phyloP scores from a whole-genome alignment of 75 land plant genomes.

The Isoetes taiwanensis region DNA sequence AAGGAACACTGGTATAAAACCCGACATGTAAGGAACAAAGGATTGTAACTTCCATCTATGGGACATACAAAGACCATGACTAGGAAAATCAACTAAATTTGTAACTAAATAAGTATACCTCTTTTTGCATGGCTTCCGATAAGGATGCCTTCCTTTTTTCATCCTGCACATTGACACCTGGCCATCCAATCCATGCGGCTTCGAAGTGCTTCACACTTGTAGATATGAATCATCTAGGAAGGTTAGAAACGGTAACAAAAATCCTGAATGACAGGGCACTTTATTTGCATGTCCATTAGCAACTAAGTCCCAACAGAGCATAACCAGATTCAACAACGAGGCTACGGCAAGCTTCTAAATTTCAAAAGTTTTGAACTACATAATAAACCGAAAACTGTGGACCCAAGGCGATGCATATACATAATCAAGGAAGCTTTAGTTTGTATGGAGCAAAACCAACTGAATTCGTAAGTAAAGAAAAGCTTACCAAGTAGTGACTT shows the following conservation, averaged over 20 bases:
- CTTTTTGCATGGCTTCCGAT: slow-evolving; percentile 66
- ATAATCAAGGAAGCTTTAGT: not conserved
- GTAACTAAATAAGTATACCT: slow-evolving; percentile 43
- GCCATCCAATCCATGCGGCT: slow-evolving; percentile 98
- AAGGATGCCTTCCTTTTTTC: slow-evolving; percentile 67
- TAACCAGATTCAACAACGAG: not conserved
- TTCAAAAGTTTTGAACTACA: too few relatives aligned
- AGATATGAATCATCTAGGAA: not conserved
- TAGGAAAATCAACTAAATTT: not conserved
- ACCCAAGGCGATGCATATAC: too few relatives aligned
- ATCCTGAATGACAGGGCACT: not conserved
- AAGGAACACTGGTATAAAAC: slow-evolving; percentile 93
- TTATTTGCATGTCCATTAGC: not conserved
- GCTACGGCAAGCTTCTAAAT: too few relatives aligned
- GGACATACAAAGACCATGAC: too few relatives aligned
- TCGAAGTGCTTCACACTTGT: slow-evolving; percentile 95
- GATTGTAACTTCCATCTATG: too few relatives aligned
- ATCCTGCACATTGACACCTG: slow-evolving; percentile 96
- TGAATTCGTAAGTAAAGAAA: not conserved
- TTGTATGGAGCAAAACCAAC: not conserved
- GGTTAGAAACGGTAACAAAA: not conserved
- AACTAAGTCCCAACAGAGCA: not conserved
- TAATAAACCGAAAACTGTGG: too few relatives aligned
- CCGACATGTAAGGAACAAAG: too few relatives aligned
- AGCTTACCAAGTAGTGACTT: slow-evolving; percentile 74